A percentile compares a stretch with the other conserved stretches of the same genome.
phyloP scores from a whole-genome alignment of 192 early-diverging fungal species.

The Linnemannia exigua region DNA sequence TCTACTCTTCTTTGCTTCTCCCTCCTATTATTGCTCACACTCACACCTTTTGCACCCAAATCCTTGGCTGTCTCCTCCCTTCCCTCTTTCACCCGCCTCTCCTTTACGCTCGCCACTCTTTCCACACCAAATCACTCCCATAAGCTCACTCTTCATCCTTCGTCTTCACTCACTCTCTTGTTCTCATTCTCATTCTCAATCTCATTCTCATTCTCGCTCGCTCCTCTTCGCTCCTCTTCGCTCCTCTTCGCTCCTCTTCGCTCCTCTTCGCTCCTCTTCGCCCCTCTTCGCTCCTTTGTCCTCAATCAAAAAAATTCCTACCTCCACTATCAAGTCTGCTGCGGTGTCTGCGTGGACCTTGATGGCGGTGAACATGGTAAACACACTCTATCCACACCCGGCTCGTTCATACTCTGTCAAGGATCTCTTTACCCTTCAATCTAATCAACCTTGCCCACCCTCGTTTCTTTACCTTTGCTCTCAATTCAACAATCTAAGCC shows the following conservation, averaged over 20 bases:
- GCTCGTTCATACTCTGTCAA: neutral
- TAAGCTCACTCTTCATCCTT: neutral
- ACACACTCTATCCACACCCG: no score
- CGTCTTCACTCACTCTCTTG: neutral
- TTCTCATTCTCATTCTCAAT: neutral
- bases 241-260: neutral
- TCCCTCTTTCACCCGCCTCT: neutral
- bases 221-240: neutral
- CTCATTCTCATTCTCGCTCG: constrained; percentile 10
- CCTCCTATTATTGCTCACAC: no score
- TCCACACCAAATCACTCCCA: neutral
- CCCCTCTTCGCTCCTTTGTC: neutral
- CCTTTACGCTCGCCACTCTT: neutral
- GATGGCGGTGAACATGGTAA: constrained; percentile 43
- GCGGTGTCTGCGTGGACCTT: constrained; percentile 33
- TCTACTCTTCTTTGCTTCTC: neutral
- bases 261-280: neutral
- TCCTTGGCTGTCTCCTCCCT: neutral
- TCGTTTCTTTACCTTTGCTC: neutral
- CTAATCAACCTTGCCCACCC: neutral
- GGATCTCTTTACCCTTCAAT: neutral
- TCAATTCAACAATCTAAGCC: constrained; percentile 4
- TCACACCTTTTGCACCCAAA: neutral
- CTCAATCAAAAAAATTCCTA: constrained; percentile 26
- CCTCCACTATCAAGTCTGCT: constrained; percentile 6